Evolutionary conservation across 441 rosid genomes (phyloP), one percentile per base, ranked within the genome.

Genomic region (Theobroma grandiflorum): DNA sequence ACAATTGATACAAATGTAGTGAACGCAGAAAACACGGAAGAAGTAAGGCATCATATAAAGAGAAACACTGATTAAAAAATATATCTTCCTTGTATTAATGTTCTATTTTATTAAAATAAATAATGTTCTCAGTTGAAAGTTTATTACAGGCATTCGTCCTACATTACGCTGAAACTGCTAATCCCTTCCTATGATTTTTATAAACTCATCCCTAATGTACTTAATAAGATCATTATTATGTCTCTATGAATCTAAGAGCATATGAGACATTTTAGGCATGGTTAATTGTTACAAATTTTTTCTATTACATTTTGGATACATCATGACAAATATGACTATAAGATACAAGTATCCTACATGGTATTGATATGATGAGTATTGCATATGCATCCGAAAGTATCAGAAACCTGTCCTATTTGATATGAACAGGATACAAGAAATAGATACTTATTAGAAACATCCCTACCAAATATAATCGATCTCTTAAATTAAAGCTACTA

Each of bases 401-500:
- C 61, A 71, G 2, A 71, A 12, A 72, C 18, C 26, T 45, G 10
- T 72, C 45, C 26, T 72, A 37, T 55, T 72, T 53, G 63, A 72
- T 35, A 72, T 72, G 76, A 61, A 72, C 31, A 26, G 31, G 31
- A 26, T 26, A 26, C 31, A 26, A 26, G 31, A 26, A 26, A 26
- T 0, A 37, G 63, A 33, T 35, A 72, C 76, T 53, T 52, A 53
- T 8, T 52, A 72, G 63, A 72, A 53, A 49, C 76, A 72, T n/a
- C 33, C 16, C 16, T 72, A 53, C 62, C 20, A 35, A 53, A 11
- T 37, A 53, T 52, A 43, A 71, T 49, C 8, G 43, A 31, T 33
- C 75, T 71, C 75, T 33, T 71, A 71, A 49, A 16, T n/a, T 71
- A 71, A 50, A 35, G 43, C 43, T 71, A 14, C 61, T 33, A 31